Evolutionary conservation across 805 yeast species (phyloP).

Genomic region (Tetrapisispora fleetii): DNA sequence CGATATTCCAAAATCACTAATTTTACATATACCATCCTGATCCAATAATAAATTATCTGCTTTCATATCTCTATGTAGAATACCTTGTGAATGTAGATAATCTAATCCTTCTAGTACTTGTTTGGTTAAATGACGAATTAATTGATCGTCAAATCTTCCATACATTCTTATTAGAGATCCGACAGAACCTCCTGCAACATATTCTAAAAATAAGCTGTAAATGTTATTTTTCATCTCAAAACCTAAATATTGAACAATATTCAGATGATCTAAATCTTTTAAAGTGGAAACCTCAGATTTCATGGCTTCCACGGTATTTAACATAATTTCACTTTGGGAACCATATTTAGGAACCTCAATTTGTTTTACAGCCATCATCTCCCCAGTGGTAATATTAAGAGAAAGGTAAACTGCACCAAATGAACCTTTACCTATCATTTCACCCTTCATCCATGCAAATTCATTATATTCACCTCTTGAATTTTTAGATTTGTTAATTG

Average conservation of each 20-base stretch:
- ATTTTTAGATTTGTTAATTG: conserved; percentile 55
- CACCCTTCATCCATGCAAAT: conserved; percentile 98
- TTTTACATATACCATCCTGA: conserved; percentile 87
- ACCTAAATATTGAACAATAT: conserved; percentile 93
- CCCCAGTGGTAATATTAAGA: conserved; percentile 91
- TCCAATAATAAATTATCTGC: conserved; percentile 86
- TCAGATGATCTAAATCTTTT: conserved; percentile 87
- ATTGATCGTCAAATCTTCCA: conserved; percentile 74
- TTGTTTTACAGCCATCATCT: conserved; percentile 97
- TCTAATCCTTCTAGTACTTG: conserved; percentile 80
- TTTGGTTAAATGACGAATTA: conserved; percentile 60
- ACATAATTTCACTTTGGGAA: conserved; percentile 34
- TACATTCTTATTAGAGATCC: conserved; percentile 73
- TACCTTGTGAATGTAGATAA: conserved; percentile 85
- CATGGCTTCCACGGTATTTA: conserved; percentile 69
- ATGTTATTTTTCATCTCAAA: conserved; percentile 67
- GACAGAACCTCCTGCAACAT: conserved; percentile 96
- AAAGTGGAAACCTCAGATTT: conserved; percentile 86
- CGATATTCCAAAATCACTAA: conserved; percentile 94
- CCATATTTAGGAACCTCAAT: conserved; percentile 53
- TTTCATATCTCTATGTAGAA: conserved; percentile 92
- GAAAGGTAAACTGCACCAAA: conserved; percentile 92
- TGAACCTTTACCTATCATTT: conserved; percentile 90
- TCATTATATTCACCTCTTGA: conserved; percentile 65
- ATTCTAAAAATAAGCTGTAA: conserved; percentile 83